A percentile compares a stretch with the other conserved stretches of the same genome.
Conservation (phyloP, 768 basidiomycete species). For the Russula dissimulans region DNA sequence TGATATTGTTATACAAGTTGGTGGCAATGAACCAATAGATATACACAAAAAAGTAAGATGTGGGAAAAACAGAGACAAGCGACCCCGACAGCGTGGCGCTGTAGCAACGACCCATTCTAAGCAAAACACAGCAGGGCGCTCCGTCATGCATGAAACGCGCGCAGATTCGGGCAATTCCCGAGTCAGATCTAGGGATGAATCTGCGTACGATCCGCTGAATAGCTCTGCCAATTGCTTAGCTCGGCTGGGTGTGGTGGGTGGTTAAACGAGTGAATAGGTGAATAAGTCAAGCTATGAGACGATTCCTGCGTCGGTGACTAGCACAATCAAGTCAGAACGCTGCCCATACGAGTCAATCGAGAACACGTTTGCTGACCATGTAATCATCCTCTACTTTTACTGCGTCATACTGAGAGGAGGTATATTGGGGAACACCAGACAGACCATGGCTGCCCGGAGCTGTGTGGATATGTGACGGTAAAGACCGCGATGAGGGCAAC, state of each 20-base stretch:
- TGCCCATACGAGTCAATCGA: background rate
- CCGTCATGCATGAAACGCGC: conserved; percentile 15
- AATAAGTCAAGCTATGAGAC: conserved; percentile 15
- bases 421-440: conserved; percentile 20
- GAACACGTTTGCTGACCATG: conserved; percentile 5
- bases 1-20: conserved; percentile 18
- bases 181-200: conserved; percentile 42
- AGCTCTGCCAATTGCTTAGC: conserved; percentile 55
- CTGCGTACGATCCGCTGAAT: conserved; percentile 56
- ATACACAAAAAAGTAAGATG: conserved; percentile 10
- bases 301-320: conserved; percentile 20
- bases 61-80: conserved; percentile 3
- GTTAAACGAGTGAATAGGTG: conserved; percentile 20
- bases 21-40: conserved; percentile 15
- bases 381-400: conserved; percentile 23
- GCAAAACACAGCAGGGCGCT: conserved; percentile 15
- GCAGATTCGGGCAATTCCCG: conserved; percentile 10
- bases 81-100: conserved; percentile 10
- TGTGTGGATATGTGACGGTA: conserved; percentile 1
- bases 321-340: background rate
- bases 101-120: conserved; percentile 13
- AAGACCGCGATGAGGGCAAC: conserved; percentile 8
- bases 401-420: conserved; percentile 14
- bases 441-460: conserved; percentile 42
- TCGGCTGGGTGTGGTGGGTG: conserved; percentile 24